Base-by-base conservation (phyloP, 2,329 filamentous ascomycete species). In the Emericellopsis atlantica region DNA sequence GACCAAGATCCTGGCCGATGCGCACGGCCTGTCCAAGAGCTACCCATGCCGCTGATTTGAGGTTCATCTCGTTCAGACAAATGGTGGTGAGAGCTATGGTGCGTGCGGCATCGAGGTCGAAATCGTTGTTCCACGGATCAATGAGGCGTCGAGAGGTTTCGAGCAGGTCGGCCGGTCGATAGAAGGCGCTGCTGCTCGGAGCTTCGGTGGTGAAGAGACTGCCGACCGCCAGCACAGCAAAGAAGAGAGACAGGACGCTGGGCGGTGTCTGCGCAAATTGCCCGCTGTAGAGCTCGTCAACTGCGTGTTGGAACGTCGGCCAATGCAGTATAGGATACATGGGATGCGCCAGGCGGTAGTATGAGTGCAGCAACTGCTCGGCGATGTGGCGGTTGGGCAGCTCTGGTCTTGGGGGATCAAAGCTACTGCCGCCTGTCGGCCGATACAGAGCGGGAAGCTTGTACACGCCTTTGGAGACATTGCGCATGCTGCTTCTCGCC, bases 241-340 rank as follows among this genome's bases (percentile, higher is more conserved):
- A 95, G 51, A 95, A 81, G 16, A 92, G 68, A 2, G 86, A 81
- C 29, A 83, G 69, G 79, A 86, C 95, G 31, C 81, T 76, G 14
- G 77, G 70, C 1, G 81, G 67, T 6, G 76, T 67, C 10, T 52
- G 52, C 24, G 73, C 66, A 15, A 83, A 66, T 35, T 72, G 74
- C 4, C 77, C 74, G 42, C 74, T 74, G 59, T 95, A 95, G 6
- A 94, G 67, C 8, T 77, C 71, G 43, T 94, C 85, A 45, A 90
- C 83, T 40, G 83, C 75, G 37, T 74, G 70, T 51, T 81, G 70
- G 51, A 96, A 93, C 0, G 75, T 83, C 2, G 86, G 84, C 84
- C 89, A 93, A 58, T 96, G 86, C 9, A 96, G 54, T 35, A 95
- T 79, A 1, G 92, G 92, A 49, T 89, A 81, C 57, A 85, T 81